Evolutionary conservation across 2,329 filamentous ascomycete genomes (phyloP).

Genomic region (Exophiala alcalophila): DNA sequence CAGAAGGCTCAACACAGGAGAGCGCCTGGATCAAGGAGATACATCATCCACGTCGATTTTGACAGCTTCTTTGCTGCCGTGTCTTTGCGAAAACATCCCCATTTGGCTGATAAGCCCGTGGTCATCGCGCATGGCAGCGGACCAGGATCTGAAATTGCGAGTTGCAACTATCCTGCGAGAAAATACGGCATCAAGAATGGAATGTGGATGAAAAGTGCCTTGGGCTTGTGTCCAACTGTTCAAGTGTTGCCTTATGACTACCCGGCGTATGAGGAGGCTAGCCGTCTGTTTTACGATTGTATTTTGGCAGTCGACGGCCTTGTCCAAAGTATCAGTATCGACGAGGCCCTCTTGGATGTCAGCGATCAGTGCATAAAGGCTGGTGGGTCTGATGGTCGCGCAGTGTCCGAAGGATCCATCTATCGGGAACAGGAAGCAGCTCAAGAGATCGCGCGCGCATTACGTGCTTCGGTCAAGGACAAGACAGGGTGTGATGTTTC

Average conservation of each 20-base stretch:
- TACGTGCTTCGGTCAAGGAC: conserved; percentile 68
- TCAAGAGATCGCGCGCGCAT: conserved; percentile 63
- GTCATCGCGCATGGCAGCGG: conserved; percentile 87
- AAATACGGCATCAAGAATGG: conserved; percentile 88
- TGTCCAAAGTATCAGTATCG: conserved; percentile 94
- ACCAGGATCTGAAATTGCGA: conserved; percentile 88
- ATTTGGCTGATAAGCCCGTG: conserved; percentile 73
- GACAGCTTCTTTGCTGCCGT: conserved; percentile 98
- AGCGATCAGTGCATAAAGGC: conserved; percentile 66
- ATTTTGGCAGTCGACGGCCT: conserved; percentile 75
- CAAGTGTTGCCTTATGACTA: conserved; percentile 96
- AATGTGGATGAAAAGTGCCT: conserved; percentile 97
- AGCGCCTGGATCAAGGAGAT: conserved; percentile 65
- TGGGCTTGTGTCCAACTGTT: conserved; percentile 77
- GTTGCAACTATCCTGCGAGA: conserved; percentile 91
- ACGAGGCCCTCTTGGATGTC: conserved; percentile 87
- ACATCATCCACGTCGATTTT: conserved; percentile 94
- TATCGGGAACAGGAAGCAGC: conserved; percentile 76
- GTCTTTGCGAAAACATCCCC: conserved; percentile 73
- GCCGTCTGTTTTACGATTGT: conserved; percentile 78
- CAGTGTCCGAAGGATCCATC: conserved; percentile 64
- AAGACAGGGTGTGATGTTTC: conserved; percentile 85
- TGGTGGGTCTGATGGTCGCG: conserved; percentile 64
- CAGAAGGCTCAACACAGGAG: conserved; percentile 52
- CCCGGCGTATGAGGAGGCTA: conserved; percentile 88